phyloP scores from a whole-genome alignment of 176 grass and related monocot species.

The Paspalum notatum region DNA sequence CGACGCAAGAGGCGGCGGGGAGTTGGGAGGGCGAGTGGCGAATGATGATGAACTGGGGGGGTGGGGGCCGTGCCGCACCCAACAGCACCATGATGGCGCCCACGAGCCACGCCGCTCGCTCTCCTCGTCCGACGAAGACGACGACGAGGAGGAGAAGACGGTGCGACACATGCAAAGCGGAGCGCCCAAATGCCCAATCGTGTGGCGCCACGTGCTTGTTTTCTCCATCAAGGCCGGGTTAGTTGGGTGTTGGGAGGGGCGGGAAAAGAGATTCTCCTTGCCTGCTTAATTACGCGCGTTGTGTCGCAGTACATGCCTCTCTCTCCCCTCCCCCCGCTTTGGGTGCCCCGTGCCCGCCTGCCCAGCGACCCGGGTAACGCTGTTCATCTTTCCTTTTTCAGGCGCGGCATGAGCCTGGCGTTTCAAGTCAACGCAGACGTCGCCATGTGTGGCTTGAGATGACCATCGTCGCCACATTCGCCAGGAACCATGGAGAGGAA shows the following conservation, averaged over 20 bases:
- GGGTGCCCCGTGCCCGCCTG: too few species aligned
- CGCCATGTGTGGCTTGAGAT: conserved; percentile 1
- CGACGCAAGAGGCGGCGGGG: neutral
- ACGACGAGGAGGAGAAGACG: neutral
- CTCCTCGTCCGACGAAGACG: neutral
- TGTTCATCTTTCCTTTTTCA: conserved; percentile 22
- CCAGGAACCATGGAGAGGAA: neutral
- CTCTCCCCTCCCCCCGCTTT: neutral
- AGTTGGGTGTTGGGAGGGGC: neutral
- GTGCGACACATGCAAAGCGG: conserved; percentile 1
- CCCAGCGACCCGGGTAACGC: conserved; percentile 4
- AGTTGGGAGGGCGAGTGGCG: neutral
- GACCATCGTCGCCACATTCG: neutral
- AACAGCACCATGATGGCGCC: conserved; percentile 9
- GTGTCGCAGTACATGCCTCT: neutral
- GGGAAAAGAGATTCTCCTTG: neutral
- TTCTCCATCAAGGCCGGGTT: neutral
- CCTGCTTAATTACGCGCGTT: neutral
- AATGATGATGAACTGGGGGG: neutral
- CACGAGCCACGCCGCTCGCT: neutral
- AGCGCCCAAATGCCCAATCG: conserved; percentile 26
- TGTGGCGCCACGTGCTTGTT: conserved; percentile 23
- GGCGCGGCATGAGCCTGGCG: conserved; percentile 2
- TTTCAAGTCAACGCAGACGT: neutral
- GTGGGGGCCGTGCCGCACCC: neutral